phyloP scores from a whole-genome alignment of 495 filamentous ascomycete genomes.

The Oidiodendron maius region DNA sequence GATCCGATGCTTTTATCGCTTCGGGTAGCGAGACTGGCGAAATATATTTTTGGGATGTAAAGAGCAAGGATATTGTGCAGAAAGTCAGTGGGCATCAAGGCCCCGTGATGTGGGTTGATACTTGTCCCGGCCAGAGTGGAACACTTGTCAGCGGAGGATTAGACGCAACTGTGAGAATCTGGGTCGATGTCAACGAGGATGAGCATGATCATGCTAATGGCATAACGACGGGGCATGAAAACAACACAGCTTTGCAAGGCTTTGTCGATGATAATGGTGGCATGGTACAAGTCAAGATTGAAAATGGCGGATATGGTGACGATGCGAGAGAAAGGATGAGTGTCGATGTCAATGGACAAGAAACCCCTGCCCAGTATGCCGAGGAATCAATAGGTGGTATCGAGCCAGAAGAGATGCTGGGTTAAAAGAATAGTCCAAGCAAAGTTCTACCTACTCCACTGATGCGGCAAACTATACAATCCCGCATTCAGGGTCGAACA shows the following conservation, averaged over 20 bases:
- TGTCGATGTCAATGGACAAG: not conserved
- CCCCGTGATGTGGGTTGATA: slow-evolving; percentile 81
- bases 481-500: too few species aligned
- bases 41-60: slow-evolving; percentile 85
- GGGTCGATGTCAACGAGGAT: slow-evolving; percentile 38
- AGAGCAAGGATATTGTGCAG: slow-evolving; percentile 76
- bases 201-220: slow-evolving; percentile 10
- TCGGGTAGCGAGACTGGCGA: slow-evolving; percentile 84
- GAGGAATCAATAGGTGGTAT: not conserved
- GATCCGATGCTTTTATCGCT: slow-evolving; percentile 57
- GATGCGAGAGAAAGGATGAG: slow-evolving; percentile 16
- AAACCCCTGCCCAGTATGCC: not conserved
- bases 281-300: slow-evolving; percentile 22
- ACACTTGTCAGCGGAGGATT: slow-evolving; percentile 56
- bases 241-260: not conserved
- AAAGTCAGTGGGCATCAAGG: slow-evolving; percentile 64
- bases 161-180: slow-evolving; percentile 60
- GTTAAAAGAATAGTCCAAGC: too few species aligned
- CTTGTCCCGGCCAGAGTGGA: slow-evolving; percentile 34
- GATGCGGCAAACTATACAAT: too few species aligned
- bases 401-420: slow-evolving; percentile 9
- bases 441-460: too few species aligned
- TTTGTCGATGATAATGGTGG: slow-evolving; percentile 6
- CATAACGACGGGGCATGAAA: slow-evolving; percentile 2
- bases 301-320: slow-evolving; percentile 13